Base-by-base conservation (phyloP, 148 eudicot genomes). In the Talinum fruticosum region DNA sequence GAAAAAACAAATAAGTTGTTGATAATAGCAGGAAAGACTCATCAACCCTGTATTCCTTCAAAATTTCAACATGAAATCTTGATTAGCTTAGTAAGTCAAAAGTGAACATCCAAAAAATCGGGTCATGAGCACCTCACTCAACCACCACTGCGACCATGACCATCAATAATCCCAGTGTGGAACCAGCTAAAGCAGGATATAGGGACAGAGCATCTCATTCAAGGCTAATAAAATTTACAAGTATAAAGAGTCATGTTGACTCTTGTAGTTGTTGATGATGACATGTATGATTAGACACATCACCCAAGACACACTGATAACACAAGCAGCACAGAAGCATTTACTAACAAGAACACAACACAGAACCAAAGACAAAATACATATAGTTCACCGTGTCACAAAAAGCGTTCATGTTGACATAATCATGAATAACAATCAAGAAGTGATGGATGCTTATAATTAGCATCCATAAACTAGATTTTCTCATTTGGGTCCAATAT, bases 391-490 rank as follows among this genome's bases (percentile, higher is more conserved):
- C n/a, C 33, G 6, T 32, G 6, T 66, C 37, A 14, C 19, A 66
- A 21, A 30, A 38, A 66, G 36, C 37, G 33, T 23, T 32, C 23
- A 18, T 16, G 33, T 66, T 66, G 37, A 19, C 3, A 34, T n/a
- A 32, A 7, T 16, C 35, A 66, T 69, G 41, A 14, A 38, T 69
- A 38, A 1, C 38, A 23, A 36, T 36, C 47, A 12, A 37, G 12
- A 69, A 35, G 49, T 36, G 72, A 37, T 69, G 72, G 28, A 37
- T 69, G 49, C 15, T 69, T 69, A 69, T 69, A 24, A 41, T 14
- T 8, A n/a, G n/a, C n/a, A n/a, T n/a, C n/a, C n/a, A n/a, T n/a
- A n/a, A n/a, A n/a, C n/a, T n/a, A n/a, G n/a, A n/a, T n/a, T n/a
- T n/a, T n/a, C n/a, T n/a, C n/a, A n/a, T n/a, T n/a, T n/a, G n/a